A percentile compares a stretch with the other conserved stretches of the same genome.
These are phyloP conservation scores for Mycena sanguinolenta DNA, from an alignment of 768 basidiomycete species.

Conservation along the genomic window DNA sequence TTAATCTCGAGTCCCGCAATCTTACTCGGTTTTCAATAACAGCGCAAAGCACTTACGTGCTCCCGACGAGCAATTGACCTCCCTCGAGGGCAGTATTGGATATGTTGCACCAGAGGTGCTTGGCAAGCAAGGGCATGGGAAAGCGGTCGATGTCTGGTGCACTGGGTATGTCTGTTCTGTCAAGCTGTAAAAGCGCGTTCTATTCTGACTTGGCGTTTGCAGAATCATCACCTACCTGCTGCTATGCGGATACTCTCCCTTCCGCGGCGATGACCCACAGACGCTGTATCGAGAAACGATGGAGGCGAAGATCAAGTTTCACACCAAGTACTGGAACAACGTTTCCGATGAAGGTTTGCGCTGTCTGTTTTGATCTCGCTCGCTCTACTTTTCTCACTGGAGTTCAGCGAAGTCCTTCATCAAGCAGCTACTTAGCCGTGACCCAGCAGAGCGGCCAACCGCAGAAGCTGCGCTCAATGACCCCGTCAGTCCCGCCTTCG, in stretches of 20 bases:
- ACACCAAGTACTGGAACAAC: slow-evolving; percentile 95
- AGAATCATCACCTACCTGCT: slow-evolving; percentile 97
- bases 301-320: slow-evolving; percentile 88
- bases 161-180: slow-evolving; percentile 73
- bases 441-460: slow-evolving; percentile 80
- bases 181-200: background rate
- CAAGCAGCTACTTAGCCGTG: slow-evolving; percentile 73
- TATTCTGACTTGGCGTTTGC: background rate
- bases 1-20: background rate
- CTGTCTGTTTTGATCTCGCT: background rate
- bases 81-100: slow-evolving; percentile 85
- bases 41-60: slow-evolving; percentile 89
- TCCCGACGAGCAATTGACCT: slow-evolving; percentile 76
- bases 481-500: slow-evolving; percentile 60
- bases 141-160: slow-evolving; percentile 95
- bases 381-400: slow-evolving; percentile 11
- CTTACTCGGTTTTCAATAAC: slow-evolving; percentile 1
- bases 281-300: slow-evolving; percentile 88
- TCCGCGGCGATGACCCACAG: slow-evolving; percentile 85
- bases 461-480: slow-evolving; percentile 78
- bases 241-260: slow-evolving; percentile 95
- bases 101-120: slow-evolving; percentile 95
- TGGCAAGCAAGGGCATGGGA: slow-evolving; percentile 86
- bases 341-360: slow-evolving; percentile 78
- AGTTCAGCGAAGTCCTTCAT: slow-evolving; percentile 87